Evolutionary conservation across 2,329 filamentous ascomycete genomes (phyloP).

Genomic region (Neofusicoccum kwambonambiense): DNA sequence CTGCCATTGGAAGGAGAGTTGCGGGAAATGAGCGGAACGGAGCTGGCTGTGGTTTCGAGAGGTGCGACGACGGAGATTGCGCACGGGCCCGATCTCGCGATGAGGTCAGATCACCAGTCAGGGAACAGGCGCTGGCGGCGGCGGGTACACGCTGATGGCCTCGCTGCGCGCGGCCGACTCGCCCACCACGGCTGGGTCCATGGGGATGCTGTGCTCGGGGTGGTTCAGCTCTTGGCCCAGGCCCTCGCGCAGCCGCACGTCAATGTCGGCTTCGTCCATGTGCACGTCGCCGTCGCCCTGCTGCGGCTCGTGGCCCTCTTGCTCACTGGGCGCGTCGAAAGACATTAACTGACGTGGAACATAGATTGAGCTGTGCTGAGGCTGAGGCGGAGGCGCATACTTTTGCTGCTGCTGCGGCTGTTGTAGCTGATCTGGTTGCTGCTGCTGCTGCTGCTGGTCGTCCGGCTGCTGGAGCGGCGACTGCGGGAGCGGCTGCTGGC

Average conservation of each 20-base stretch:
- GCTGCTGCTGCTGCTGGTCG: neutral
- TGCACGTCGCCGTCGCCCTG: neutral
- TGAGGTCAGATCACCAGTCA: slow-evolving; percentile 14
- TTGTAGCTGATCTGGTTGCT: neutral
- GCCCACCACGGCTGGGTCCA: neutral
- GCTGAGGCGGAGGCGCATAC: slow-evolving; percentile 12
- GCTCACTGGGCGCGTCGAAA: slow-evolving; percentile 11
- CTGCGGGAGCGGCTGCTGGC: slow-evolving; percentile 9
- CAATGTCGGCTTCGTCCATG: neutral
- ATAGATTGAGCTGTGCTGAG: slow-evolving; percentile 14
- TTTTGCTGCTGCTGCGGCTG: slow-evolving; percentile 9
- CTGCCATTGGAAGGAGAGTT: slow-evolving; percentile 20
- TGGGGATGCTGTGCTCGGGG: slow-evolving; percentile 10
- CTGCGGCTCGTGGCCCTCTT: slow-evolving; percentile 5
- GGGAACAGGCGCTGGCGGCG: slow-evolving; percentile 15
- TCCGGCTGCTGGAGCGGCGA: neutral
- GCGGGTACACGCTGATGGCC: slow-evolving; percentile 12
- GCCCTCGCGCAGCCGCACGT: neutral
- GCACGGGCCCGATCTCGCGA: slow-evolving; percentile 13
- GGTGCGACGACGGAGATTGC: slow-evolving; percentile 10
- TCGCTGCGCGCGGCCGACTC: slow-evolving; percentile 10
- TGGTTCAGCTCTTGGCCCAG: slow-evolving; percentile 6
- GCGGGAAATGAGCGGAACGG: neutral
- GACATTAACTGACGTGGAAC: slow-evolving; percentile 11
- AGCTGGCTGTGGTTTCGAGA: slow-evolving; percentile 1